Base-by-base conservation (phyloP, 2,329 filamentous ascomycete species). In the Aspergillus tanneri region DNA sequence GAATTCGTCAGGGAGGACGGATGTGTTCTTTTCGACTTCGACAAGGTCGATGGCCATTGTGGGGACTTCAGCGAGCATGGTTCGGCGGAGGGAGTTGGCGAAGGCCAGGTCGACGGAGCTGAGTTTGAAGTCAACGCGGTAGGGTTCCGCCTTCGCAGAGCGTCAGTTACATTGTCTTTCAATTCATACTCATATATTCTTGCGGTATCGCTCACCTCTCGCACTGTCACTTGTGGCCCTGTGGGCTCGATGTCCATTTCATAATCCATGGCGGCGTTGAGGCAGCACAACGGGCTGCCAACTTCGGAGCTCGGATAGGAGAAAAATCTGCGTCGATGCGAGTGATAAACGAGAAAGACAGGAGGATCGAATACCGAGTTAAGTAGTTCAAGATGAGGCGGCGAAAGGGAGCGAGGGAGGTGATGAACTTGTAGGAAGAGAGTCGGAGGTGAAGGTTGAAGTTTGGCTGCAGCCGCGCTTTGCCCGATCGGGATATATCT, bases 1-100 rank as follows among this genome's bases (percentile, higher is more conserved):
- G 71, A 97, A 96, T 72, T 99, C 92, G 72, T 99, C 92, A 52
- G 92, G 88, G 11, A 97, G 83, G 4, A 96, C 91, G n/a, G 91
- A 95, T 49, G 87, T 95, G 77, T 99, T 99, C 63, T 81, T 82
- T 65, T 95, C 86, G 57, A 99, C 85, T 70, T 97, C 90, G 54
- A 97, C 91, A 11, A 96, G 82, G 65, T 99, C 92, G 69, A 97
- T 91, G 55, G 93, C 91, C 61, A 97, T 85, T 19, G 90, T 96
- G 9, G 92, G 91, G 50, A 99, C 88, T 73, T 99, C 92, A 62
- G 90, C 88, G 57, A 96, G 85, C 75, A 97, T 92, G 50, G 90
- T 81, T 66, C 92, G 88, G 54, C 92, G 91, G 53, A 97, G 75
- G 37, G 90, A 87, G 77, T 99, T 99, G 62, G 92, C 92, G 62